Percentiles rank a stretch among this genome's conserved stretches.
Conservation (phyloP, 352 stramenopile genomes). For the Phytopythium delawarense region DNA sequence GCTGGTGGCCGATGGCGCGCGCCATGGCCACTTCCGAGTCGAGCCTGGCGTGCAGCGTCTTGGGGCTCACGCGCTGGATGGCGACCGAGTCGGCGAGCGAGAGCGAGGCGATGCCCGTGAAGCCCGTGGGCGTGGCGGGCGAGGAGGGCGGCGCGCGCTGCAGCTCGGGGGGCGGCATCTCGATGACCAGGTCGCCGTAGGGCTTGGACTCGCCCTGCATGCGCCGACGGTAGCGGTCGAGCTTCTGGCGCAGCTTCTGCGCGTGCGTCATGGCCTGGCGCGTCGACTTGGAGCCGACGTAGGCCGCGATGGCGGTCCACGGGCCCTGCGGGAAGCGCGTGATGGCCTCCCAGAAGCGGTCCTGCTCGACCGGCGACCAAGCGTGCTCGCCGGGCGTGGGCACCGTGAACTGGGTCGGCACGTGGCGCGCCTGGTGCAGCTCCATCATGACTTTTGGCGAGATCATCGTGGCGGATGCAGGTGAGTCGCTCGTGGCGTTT, state of each 20-base stretch:
- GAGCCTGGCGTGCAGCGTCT: conserved; percentile 11
- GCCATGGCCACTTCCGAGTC: conserved; percentile 14
- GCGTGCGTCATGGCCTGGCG: conserved; percentile 67
- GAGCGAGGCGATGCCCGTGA: conserved; percentile 20
- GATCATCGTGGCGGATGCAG: conserved; percentile 26
- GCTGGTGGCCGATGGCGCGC: conserved; percentile 15
- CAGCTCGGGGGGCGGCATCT: conserved; percentile 2
- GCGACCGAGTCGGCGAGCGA: conserved; percentile 9
- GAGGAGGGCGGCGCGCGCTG: conserved; percentile 15
- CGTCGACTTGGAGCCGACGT: conserved; percentile 56
- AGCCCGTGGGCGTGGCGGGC: conserved; percentile 23
- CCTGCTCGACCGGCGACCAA: conserved; percentile 41
- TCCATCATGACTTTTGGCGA: conserved; percentile 57
- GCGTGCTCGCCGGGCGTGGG: conserved; percentile 47
- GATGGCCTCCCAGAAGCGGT: conserved; percentile 56
- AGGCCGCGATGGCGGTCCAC: conserved; percentile 56
- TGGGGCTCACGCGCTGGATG: conserved; percentile 14
- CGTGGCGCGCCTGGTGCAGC: conserved; percentile 47
- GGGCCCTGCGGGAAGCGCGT: conserved; percentile 53
- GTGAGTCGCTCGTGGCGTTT: conserved; percentile 3
- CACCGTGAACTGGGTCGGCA: conserved; percentile 54
- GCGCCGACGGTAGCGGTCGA: conserved; percentile 49
- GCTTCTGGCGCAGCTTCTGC: conserved; percentile 67
- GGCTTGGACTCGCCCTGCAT: conserved; percentile 32
- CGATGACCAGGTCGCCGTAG: conserved; percentile 12